Percentiles rank a stretch among this genome's conserved stretches.
Evolutionary conservation across 352 stramenopile genomes (phyloP).

Genomic region (Heterotrichella gracilis): DNA sequence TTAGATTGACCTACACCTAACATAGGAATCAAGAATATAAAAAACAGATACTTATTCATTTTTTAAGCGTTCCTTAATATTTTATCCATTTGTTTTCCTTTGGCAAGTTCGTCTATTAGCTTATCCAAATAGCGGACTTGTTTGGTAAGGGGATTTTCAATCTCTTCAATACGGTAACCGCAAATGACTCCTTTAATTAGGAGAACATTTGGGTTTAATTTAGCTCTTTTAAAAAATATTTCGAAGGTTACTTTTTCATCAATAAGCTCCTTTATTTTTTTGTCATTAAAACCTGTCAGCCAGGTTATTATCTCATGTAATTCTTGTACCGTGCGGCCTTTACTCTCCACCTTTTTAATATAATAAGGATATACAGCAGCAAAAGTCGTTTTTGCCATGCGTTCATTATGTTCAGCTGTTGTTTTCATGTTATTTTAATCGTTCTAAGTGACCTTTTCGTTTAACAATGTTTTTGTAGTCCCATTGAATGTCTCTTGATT

Average conservation of each 20-base stretch:
- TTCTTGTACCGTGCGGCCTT: background rate
- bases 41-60: too few species aligned
- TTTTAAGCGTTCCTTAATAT: background rate
- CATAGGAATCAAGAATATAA: too few species aligned
- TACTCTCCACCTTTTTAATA: background rate
- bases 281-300: background rate
- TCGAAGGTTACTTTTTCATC: background rate
- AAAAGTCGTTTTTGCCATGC: background rate
- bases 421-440: background rate
- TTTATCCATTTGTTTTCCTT: constrained; percentile 11
- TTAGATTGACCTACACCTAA: too few species aligned
- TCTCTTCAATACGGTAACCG: background rate
- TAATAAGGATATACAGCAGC: background rate
- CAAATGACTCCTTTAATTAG: background rate
- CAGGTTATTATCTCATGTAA: background rate
- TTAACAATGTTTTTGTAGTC: background rate
- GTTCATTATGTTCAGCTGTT: background rate
- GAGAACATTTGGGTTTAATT: background rate
- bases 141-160: background rate
- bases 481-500: background rate
- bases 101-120: background rate
- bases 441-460: background rate
- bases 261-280: background rate
- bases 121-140: background rate
- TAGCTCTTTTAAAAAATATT: background rate